phyloP scores from a whole-genome alignment of 148 eudicot genomes.

The Pouteria glomerata region DNA sequence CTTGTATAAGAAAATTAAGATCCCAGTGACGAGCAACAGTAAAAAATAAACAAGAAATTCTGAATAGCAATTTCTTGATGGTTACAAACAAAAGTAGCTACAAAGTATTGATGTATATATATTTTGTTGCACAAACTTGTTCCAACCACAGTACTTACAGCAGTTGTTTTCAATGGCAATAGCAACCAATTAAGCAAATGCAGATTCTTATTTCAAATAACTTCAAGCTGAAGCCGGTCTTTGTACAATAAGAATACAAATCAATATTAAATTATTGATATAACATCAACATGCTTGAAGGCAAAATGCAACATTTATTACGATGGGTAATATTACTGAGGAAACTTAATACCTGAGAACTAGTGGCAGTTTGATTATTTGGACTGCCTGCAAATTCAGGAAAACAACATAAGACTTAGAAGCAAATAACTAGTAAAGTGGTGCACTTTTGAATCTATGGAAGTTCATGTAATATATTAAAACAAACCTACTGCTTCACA shows the following conservation, averaged over 20 bases:
- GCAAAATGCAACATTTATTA: not conserved
- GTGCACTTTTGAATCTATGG: too few species aligned
- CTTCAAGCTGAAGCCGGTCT: not conserved
- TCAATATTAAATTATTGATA: too few species aligned
- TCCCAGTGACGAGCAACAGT: not conserved
- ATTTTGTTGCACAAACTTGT: not conserved
- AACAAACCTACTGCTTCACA: too few species aligned
- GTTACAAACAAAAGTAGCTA: not conserved
- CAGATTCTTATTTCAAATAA: not conserved
- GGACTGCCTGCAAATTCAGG: constrained; percentile 31
- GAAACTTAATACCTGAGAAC: constrained; percentile 39
- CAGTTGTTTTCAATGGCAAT: not conserved
- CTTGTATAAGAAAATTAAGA: not conserved
- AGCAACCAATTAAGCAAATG: not conserved
- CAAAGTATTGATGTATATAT: not conserved
- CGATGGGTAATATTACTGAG: not conserved
- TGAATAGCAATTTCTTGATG: not conserved
- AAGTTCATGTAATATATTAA: too few species aligned
- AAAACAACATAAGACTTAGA: not conserved
- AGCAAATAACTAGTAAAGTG: too few species aligned
- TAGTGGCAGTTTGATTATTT: constrained; percentile 26
- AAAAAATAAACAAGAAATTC: not conserved
- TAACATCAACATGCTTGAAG: too few species aligned
- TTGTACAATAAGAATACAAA: too few species aligned
- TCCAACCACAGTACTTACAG: not conserved